A percentile compares a stretch with the other conserved stretches of the same genome.
Evolutionary conservation across 176 grass and related monocot species (phyloP).

Genomic region (Hyparrhenia diplandra): DNA sequence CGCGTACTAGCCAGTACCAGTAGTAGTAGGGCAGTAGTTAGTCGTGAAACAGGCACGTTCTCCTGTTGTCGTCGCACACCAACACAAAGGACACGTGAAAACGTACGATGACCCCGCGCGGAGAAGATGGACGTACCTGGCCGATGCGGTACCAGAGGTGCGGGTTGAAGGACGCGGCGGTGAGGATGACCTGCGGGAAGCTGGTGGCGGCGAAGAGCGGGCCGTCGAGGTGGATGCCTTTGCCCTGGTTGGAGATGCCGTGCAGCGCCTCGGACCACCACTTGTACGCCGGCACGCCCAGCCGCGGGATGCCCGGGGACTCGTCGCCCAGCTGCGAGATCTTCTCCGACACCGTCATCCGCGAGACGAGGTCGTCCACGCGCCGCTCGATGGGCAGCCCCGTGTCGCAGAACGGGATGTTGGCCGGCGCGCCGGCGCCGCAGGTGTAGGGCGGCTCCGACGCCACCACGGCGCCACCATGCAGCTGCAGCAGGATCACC

Average conservation of each 20-base stretch:
- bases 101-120: neutral
- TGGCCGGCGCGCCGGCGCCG: slow-evolving; percentile 49
- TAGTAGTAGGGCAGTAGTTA: neutral
- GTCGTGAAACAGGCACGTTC: neutral
- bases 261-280: slow-evolving; percentile 98
- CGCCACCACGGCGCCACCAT: neutral
- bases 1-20: neutral
- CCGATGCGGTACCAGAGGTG: slow-evolving; percentile 88
- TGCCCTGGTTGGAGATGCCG: slow-evolving; percentile 61
- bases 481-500: neutral
- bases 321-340: slow-evolving; percentile 77
- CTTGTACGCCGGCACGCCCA: slow-evolving; percentile 85
- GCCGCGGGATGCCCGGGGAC: slow-evolving; percentile 51
- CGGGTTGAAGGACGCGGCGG: slow-evolving; percentile 79
- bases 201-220: slow-evolving; percentile 65
- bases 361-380: slow-evolving; percentile 57
- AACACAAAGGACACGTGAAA: neutral
- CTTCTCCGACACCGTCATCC: slow-evolving; percentile 75
- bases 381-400: slow-evolving; percentile 46
- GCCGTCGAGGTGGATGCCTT: slow-evolving; percentile 68
- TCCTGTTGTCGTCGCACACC: neutral
- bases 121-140: slow-evolving; percentile 59
- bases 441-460: slow-evolving; percentile 70
- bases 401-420: slow-evolving; percentile 57
- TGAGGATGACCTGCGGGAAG: slow-evolving; percentile 97